These are phyloP conservation scores for Dendrocalamus latiflorus DNA, from an alignment of 202 grass and related monocot species.

Conservation along the genomic window DNA sequence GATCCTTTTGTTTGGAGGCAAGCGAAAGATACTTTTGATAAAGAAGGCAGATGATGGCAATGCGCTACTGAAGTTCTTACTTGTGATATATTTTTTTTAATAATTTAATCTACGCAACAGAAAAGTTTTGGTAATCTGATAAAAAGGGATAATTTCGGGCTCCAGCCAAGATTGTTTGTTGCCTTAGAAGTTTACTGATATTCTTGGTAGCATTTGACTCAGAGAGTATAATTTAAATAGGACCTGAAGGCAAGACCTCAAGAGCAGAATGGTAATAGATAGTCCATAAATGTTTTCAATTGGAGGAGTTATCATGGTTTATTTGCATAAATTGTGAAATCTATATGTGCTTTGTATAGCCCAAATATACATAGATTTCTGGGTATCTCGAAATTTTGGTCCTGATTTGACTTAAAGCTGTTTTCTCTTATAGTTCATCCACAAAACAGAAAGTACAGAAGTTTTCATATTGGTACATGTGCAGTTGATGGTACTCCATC, in stretches of 20 bases:
- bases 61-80: neutral
- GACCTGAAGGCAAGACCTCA: neutral
- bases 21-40: conserved; percentile 13
- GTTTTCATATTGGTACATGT: neutral
- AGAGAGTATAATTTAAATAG: neutral
- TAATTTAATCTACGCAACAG: neutral
- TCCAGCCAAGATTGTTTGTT: neutral
- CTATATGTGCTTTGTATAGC: neutral
- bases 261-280: neutral
- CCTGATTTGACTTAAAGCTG: neutral
- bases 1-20: neutral
- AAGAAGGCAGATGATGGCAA: conserved; percentile 9
- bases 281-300: neutral
- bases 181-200: neutral
- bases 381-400: neutral
- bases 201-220: neutral
- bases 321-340: neutral
- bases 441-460: neutral
- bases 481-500: neutral
- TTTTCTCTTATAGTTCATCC: neutral
- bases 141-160: neutral
- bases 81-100: neutral
- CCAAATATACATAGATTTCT: neutral
- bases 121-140: neutral
- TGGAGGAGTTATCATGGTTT: neutral